A percentile compares a stretch with the other conserved stretches of the same genome.
phyloP scores from a whole-genome alignment of 1,284 basidiomycete species.

The Trichosporon ovoides region DNA sequence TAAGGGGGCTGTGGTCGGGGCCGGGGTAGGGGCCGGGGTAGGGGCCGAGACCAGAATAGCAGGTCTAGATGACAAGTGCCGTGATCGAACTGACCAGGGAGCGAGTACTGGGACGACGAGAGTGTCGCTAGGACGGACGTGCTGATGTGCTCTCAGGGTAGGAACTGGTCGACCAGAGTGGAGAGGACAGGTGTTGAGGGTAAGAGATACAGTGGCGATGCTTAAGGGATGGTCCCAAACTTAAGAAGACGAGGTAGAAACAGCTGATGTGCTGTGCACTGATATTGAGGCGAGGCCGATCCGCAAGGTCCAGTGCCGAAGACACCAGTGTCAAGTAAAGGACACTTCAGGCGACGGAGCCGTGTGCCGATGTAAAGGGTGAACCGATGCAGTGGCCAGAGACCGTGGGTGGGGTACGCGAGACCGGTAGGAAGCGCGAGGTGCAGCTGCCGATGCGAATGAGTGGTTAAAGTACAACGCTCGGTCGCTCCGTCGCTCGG shows the following conservation, averaged over 20 bases:
- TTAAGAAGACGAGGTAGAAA: not conserved
- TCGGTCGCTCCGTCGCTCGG: no score
- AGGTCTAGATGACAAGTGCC: no score
- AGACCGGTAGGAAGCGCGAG: no score
- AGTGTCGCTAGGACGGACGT: not conserved
- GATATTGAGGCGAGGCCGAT: no score
- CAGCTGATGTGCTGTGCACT: not conserved
- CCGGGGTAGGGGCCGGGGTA: no score
- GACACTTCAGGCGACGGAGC: not conserved
- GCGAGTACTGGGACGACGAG: not conserved
- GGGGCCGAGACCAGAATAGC: no score
- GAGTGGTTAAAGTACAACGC: no score
- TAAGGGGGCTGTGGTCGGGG: no score
- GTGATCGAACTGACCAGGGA: no score
- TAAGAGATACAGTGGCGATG: conserved; percentile 4
- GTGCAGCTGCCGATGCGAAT: no score
- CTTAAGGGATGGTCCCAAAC: not conserved
- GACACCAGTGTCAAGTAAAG: not conserved
- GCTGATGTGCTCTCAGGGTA: not conserved
- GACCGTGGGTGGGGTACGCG: not conserved
- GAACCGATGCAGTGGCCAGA: not conserved
- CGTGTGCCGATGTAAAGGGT: conserved; percentile 1
- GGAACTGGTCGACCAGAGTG: not conserved
- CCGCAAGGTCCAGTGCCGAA: no score
- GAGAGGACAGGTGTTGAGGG: not conserved